A percentile compares a stretch with the other conserved stretches of the same genome.
Evolutionary conservation across 2,329 filamentous ascomycete genomes (phyloP).

Genomic region (Fusarium napiforme): DNA sequence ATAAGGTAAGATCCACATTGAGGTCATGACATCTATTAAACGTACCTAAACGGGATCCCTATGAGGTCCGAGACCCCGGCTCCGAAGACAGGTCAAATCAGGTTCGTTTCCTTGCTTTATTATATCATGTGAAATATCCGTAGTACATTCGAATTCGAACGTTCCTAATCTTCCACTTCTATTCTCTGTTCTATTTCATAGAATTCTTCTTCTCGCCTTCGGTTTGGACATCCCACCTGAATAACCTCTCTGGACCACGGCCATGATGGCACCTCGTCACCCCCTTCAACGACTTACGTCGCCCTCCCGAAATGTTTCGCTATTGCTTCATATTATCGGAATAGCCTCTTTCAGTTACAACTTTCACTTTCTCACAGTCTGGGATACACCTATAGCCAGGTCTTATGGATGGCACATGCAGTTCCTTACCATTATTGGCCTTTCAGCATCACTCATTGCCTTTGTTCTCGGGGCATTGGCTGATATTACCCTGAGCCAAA

Average conservation of each 20-base stretch:
- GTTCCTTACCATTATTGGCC: slow-evolving; percentile 79
- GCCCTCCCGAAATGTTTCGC: slow-evolving; percentile 72
- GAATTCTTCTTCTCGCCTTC: not conserved
- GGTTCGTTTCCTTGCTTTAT: slow-evolving; percentile 12
- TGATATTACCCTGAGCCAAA: slow-evolving; percentile 68
- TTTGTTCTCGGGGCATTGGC: slow-evolving; percentile 71
- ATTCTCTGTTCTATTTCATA: not conserved
- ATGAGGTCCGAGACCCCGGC: slow-evolving; percentile 32
- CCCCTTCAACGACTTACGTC: slow-evolving; percentile 73
- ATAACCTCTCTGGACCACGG: not conserved
- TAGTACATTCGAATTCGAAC: not conserved
- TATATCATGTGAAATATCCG: slow-evolving; percentile 4
- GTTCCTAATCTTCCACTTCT: not conserved
- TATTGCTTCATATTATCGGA: slow-evolving; percentile 68
- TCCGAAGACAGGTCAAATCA: slow-evolving; percentile 9
- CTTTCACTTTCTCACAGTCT: slow-evolving; percentile 62
- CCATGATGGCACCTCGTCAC: slow-evolving; percentile 59
- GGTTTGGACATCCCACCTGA: not conserved
- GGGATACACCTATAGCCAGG: slow-evolving; percentile 63
- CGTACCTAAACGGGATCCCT: slow-evolving; percentile 15
- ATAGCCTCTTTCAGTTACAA: slow-evolving; percentile 63
- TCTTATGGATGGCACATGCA: slow-evolving; percentile 76
- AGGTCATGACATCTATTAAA: slow-evolving; percentile 32
- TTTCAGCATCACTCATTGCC: slow-evolving; percentile 68
- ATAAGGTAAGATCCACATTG: slow-evolving; percentile 31